Base-by-base conservation (phyloP, 805 yeast species). In the Candida alai region DNA sequence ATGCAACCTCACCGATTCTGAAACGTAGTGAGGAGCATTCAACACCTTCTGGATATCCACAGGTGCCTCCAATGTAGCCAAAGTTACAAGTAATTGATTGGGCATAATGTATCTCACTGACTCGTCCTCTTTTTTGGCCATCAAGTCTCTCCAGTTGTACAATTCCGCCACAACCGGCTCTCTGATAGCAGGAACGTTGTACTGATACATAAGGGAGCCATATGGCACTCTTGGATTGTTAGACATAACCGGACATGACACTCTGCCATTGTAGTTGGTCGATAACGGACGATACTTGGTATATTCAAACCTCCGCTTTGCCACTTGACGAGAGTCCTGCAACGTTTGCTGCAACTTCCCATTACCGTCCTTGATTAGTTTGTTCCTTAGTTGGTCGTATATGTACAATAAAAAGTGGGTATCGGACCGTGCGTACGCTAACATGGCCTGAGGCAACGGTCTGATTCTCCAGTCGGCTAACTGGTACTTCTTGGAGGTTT, bases 401-500 rank as follows among this genome's bases (percentile, higher is more conserved):
- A 93, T 83, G 55, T 83, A 75, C 23, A 93, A 66, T 33, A 93
- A 60, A 49, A 88, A 93, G 58, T 93, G 98, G 0, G 98, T 93
- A 58, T 93, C 98, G 0, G 96, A 84, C 43, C 95, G 73, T 0
- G 98, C 98, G 56, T 93, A 93, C 11, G 81, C 75, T 40, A 68
- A 58, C 89, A 93, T 82, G 24, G 85, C 78, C 7, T 65, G 56
- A 1, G 85, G 73, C 33, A 93, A 62, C 0, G 98, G 98, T 44
- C 98, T 72, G 5, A 81, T 61, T 54, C 98, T 75, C 98, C 98
- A 93, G 58, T 93, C 98, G 1, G 97, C 95, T 41, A 89, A 63
- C 60, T 93, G 99, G 60, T 89, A 93, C 60, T 89, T 84, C 51
- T 93, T 93, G 10, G 96, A 84, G 0, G 98, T 88, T 43, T 77